Evolutionary conservation across 2,329 filamentous ascomycete species (phyloP).

Genomic region (Penicillium polonicum): DNA sequence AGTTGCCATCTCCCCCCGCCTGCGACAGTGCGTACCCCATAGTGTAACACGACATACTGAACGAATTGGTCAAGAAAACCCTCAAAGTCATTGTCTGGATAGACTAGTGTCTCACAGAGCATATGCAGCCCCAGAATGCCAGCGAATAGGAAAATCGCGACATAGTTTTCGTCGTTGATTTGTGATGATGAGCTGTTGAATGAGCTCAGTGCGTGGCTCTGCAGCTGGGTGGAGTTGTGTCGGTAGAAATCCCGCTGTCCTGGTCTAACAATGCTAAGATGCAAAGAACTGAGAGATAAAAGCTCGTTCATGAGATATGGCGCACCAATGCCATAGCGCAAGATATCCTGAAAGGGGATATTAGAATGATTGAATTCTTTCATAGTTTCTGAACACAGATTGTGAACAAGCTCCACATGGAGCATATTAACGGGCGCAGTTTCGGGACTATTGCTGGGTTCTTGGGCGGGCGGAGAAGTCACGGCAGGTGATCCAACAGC

Average conservation of each 20-base stretch:
- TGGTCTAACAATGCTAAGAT: constrained; percentile 39
- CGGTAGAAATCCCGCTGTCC: constrained; percentile 36
- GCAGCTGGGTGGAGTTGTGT: constrained; percentile 40
- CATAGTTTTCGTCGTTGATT: constrained; percentile 17
- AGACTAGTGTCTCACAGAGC: constrained; percentile 49
- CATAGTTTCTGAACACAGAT: constrained; percentile 21
- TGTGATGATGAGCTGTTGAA: constrained; percentile 13
- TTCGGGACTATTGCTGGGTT: not conserved
- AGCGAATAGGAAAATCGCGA: constrained; percentile 26
- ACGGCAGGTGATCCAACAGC: not conserved
- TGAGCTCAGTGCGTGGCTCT: constrained; percentile 22
- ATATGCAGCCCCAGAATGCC: constrained; percentile 37
- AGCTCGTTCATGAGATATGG: constrained; percentile 52
- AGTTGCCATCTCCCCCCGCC: constrained; percentile 12
- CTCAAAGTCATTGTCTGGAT: constrained; percentile 42
- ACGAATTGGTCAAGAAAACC: constrained; percentile 31
- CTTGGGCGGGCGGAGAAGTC: not conserved
- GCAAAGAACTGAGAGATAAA: constrained; percentile 48
- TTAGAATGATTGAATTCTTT: not conserved
- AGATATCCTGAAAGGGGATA: constrained; percentile 3
- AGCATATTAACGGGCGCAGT: constrained; percentile 28
- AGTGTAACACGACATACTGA: constrained; percentile 27
- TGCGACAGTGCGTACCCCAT: constrained; percentile 24
- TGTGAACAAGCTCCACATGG: constrained; percentile 32
- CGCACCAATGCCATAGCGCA: constrained; percentile 9